A percentile compares a stretch with the other conserved stretches of the same genome.
phyloP scores from a whole-genome alignment of 2,329 filamentous ascomycete genomes.

The Plenodomus tracheiphilus region DNA sequence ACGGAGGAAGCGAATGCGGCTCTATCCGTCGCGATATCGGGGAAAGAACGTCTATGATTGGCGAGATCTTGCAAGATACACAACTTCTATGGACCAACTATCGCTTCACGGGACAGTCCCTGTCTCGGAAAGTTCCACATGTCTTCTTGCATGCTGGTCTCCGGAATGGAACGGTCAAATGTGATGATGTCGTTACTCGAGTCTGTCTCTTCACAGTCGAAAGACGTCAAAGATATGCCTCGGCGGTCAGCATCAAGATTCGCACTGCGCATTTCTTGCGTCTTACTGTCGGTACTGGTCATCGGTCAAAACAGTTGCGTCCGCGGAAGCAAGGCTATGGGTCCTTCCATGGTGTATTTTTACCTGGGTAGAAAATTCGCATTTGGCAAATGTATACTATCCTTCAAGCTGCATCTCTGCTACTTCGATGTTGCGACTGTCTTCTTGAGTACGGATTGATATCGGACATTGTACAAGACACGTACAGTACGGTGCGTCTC shows the following conservation, averaged over 20 bases:
- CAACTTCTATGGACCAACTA: not conserved
- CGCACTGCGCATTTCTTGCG: not conserved
- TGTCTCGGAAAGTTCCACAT: not conserved
- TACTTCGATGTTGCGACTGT: not conserved
- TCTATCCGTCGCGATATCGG: slow-evolving; percentile 11
- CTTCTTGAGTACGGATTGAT: not conserved
- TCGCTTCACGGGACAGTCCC: not conserved
- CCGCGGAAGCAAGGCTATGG: not conserved
- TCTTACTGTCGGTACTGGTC: not conserved
- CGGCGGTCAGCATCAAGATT: not conserved
- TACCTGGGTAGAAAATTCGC: too few relatives aligned
- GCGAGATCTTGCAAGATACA: not conserved
- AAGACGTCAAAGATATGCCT: not conserved
- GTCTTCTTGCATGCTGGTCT: not conserved
- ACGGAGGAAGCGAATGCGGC: slow-evolving; percentile 4
- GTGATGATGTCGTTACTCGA: too few relatives aligned
- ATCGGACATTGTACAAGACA: not conserved
- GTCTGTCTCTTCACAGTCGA: too few relatives aligned
- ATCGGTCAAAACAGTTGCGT: not conserved
- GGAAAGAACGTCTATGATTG: not conserved
- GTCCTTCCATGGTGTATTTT: not conserved
- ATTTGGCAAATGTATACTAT: not conserved
- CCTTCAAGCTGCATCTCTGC: not conserved
- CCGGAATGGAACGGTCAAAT: too few relatives aligned
- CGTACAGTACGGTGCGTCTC: slow-evolving; percentile 4